Percentiles rank a stretch among this genome's conserved stretches.
phyloP scores from a whole-genome alignment of 2,329 filamentous ascomycete species.

The Aurifilum marmelostoma region DNA sequence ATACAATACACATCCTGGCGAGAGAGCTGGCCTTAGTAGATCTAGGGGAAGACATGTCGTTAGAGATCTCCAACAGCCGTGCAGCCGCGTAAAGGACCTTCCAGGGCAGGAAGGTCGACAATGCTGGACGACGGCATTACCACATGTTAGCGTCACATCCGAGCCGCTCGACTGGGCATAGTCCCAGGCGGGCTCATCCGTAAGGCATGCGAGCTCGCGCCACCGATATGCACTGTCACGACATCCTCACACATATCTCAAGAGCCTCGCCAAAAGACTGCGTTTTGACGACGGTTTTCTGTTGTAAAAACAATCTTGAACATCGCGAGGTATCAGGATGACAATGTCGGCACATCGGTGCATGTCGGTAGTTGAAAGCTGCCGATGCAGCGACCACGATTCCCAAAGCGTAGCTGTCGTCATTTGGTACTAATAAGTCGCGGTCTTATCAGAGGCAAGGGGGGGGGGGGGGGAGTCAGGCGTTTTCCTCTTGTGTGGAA shows the following conservation, averaged over 20 bases:
- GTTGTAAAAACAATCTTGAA: background rate
- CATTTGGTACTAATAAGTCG: conserved; percentile 21
- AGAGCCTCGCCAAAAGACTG: conserved; percentile 3
- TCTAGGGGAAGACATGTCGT: background rate
- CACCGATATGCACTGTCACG: conserved; percentile 18
- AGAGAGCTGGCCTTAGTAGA: background rate
- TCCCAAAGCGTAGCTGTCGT: conserved; percentile 21
- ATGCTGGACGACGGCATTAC: background rate
- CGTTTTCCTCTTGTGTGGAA: conserved; percentile 1
- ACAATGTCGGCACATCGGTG: conserved; percentile 20
- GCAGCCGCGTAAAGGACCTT: conserved; percentile 18
- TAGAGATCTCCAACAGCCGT: conserved; percentile 17
- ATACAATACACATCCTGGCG: background rate
- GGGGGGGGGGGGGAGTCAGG: background rate
- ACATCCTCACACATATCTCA: conserved; percentile 1
- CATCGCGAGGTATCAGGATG: conserved; percentile 1
- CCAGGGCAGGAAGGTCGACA: conserved; percentile 24
- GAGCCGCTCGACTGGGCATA: conserved; percentile 16
- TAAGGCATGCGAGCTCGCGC: conserved; percentile 15
- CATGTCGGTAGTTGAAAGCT: conserved; percentile 14
- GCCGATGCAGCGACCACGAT: conserved; percentile 16
- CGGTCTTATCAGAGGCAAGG: conserved; percentile 4
- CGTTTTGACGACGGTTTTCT: background rate
- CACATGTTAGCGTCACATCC: conserved; percentile 21
- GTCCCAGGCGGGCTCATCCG: conserved; percentile 11